A percentile compares a stretch with the other conserved stretches of the same genome.
Evolutionary conservation across 2,329 filamentous ascomycete genomes (phyloP).

Genomic region (Stagonosporopsis rhizophila): DNA sequence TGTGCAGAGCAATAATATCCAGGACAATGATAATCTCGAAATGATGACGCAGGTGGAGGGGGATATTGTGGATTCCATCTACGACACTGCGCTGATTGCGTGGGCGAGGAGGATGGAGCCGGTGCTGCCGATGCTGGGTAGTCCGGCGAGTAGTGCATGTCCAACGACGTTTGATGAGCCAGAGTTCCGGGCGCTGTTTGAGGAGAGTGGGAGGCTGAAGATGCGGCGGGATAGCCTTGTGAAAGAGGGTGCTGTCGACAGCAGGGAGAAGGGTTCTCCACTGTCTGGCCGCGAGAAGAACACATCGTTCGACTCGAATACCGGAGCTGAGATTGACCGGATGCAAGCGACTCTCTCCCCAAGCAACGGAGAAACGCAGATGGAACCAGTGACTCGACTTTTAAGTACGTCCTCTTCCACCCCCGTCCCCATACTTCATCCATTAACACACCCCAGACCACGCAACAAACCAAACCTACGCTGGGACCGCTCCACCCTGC

Average conservation of each 20-base stretch:
- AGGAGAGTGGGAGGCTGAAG: background rate
- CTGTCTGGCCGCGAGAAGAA: background rate
- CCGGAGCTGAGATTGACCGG: conserved; percentile 67
- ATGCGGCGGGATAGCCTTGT: conserved; percentile 2
- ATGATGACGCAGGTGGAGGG: conserved; percentile 82
- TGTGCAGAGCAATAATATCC: conserved; percentile 80
- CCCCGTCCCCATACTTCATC: background rate
- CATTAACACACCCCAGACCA: background rate
- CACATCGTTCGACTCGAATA: conserved; percentile 62
- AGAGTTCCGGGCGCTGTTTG: conserved; percentile 1
- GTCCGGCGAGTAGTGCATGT: conserved; percentile 52
- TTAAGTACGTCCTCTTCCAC: conserved; percentile 63
- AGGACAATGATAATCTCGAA: conserved; percentile 79
- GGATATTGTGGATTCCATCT: conserved; percentile 76
- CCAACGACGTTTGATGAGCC: conserved; percentile 1
- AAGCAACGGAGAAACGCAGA: conserved; percentile 58
- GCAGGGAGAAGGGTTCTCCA: background rate
- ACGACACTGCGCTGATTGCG: conserved; percentile 75
- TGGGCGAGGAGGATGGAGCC: conserved; percentile 72
- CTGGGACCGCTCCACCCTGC: conserved; percentile 62
- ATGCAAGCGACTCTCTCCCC: conserved; percentile 65
- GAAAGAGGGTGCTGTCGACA: background rate
- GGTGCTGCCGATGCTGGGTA: conserved; percentile 63
- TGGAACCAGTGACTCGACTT: conserved; percentile 68
- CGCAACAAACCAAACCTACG: conserved; percentile 59